phyloP scores from a whole-genome alignment of 2,329 filamentous ascomycete genomes.

The Aureobasidium sp. region DNA sequence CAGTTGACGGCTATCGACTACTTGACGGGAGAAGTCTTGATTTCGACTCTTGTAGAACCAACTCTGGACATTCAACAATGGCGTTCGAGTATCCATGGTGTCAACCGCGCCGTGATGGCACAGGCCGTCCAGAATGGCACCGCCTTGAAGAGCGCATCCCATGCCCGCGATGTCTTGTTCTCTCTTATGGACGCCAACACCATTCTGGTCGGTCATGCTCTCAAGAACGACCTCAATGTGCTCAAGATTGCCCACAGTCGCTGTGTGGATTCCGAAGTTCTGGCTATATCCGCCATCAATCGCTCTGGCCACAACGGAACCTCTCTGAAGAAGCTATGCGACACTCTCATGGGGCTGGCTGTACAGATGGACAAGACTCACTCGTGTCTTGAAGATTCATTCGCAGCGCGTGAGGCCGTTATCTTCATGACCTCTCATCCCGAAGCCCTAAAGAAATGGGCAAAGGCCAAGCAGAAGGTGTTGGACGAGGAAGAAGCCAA shows the following conservation, averaged over 20 bases:
- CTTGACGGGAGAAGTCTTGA: slow-evolving; percentile 1
- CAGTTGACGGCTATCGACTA: slow-evolving; percentile 8
- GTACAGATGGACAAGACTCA: neutral
- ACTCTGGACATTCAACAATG: neutral
- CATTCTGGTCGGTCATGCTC: slow-evolving; percentile 7
- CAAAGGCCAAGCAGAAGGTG: neutral
- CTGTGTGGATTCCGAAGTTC: slow-evolving; percentile 1
- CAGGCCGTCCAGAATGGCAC: neutral
- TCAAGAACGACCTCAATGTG: slow-evolving; percentile 8
- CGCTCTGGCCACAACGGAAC: neutral
- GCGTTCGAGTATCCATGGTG: slow-evolving; percentile 6
- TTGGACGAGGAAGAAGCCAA: neutral
- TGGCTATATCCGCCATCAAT: neutral
- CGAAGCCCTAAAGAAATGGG: neutral
- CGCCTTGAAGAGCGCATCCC: neutral
- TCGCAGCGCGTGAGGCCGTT: slow-evolving; percentile 4
- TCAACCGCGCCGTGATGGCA: neutral
- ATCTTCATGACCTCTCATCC: slow-evolving; percentile 1
- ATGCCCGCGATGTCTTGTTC: slow-evolving; percentile 1
- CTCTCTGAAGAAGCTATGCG: neutral
- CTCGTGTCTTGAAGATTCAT: slow-evolving; percentile 5
- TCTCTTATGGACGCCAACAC: neutral
- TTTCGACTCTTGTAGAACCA: neutral
- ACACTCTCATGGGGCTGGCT: neutral
- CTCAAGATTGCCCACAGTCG: neutral